phyloP scores from a whole-genome alignment of 108 stramenopile species.

The Pseudonitzschia multiseries region DNA sequence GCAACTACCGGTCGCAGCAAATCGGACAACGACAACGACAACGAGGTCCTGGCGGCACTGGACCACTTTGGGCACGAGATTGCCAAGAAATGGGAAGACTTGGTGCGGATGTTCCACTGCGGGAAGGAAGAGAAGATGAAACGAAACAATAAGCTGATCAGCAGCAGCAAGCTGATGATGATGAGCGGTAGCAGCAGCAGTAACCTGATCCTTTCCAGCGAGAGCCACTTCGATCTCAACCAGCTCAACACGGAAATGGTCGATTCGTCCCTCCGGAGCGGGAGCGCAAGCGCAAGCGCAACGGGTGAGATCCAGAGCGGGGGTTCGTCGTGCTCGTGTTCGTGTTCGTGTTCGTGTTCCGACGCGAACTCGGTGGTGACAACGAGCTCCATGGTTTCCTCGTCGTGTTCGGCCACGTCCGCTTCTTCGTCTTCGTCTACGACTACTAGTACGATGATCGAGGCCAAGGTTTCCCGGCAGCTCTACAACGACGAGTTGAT shows the following conservation, averaged over 20 bases:
- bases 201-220: constrained; percentile 27
- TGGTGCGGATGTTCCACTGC: constrained; percentile 29
- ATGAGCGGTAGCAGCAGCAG: too few relatives aligned
- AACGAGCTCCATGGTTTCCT: not conserved
- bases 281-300: too few relatives aligned
- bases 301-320: too few relatives aligned
- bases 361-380: not conserved
- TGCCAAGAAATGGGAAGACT: constrained; percentile 37
- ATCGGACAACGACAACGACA: too few relatives aligned
- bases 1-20: too few relatives aligned
- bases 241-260: constrained; percentile 7
- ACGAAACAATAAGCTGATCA: too few relatives aligned
- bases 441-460: not conserved
- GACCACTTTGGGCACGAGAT: constrained; percentile 30
- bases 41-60: constrained; percentile 29
- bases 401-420: not conserved
- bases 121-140: constrained; percentile 15
- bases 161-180: too few relatives aligned
- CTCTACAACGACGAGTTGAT: not conserved
- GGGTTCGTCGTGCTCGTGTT: too few relatives aligned
- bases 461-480: not conserved
- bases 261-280: not conserved
- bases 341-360: too few relatives aligned
- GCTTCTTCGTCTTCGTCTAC: not conserved
- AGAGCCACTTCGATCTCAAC: constrained; percentile 26